Evolutionary conservation across 2,329 filamentous ascomycete genomes (phyloP).

Genomic region (Uncinocarpus reesii): DNA sequence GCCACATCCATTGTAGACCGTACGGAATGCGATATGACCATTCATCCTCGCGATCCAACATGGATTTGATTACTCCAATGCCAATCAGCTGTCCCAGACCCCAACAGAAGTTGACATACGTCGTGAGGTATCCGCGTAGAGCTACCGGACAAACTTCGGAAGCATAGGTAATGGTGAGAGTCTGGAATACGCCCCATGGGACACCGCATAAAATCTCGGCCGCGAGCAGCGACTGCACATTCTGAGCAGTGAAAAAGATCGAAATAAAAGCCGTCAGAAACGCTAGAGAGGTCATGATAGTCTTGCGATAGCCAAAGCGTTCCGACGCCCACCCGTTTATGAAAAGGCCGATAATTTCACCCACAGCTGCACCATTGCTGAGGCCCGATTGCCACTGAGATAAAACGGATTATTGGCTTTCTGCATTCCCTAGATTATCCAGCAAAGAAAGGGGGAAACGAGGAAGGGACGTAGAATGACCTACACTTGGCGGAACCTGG

Average conservation of each 20-base stretch:
- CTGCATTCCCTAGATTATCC: conserved; percentile 6
- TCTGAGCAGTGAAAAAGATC: conserved; percentile 44
- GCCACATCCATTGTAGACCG: conserved; percentile 46
- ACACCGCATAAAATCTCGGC: conserved; percentile 44
- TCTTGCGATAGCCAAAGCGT: conserved; percentile 44
- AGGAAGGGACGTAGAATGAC: conserved; percentile 16
- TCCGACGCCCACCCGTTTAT: conserved; percentile 44
- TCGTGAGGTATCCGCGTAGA: conserved; percentile 38
- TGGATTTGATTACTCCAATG: conserved; percentile 42
- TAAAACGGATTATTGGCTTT: conserved; percentile 11
- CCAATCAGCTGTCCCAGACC: conserved; percentile 43
- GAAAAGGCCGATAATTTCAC: conserved; percentile 43
- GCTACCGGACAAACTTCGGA: conserved; percentile 41
- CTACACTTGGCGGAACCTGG: conserved; percentile 32
- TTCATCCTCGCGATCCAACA: conserved; percentile 38
- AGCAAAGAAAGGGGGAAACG: not conserved
- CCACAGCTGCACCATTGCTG: conserved; percentile 36
- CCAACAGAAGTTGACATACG: conserved; percentile 41
- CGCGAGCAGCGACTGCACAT: conserved; percentile 39
- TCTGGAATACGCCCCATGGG: conserved; percentile 45
- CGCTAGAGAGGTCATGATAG: conserved; percentile 39
- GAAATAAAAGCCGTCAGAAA: conserved; percentile 40
- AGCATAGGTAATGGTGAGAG: conserved; percentile 39
- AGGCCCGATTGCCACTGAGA: conserved; percentile 38
- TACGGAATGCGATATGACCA: conserved; percentile 47